Evolutionary conservation across 768 basidiomycete species (phyloP).

Genomic region (Pleurotus sapidus): DNA sequence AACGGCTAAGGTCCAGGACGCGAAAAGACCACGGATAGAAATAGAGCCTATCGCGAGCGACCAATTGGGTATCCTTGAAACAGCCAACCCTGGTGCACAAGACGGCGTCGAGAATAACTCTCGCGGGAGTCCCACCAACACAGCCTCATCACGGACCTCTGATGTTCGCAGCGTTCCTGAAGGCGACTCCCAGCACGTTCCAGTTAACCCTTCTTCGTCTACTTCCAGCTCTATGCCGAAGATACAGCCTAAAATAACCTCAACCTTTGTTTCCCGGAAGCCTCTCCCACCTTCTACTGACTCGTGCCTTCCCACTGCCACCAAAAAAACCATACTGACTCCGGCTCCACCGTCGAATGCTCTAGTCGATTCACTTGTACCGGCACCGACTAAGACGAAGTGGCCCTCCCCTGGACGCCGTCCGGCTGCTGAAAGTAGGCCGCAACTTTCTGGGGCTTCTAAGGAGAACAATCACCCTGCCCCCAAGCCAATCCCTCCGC

Average conservation of each 20-base stretch:
- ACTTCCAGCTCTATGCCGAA: neutral
- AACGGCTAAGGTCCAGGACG: neutral
- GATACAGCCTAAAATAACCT: neutral
- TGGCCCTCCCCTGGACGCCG: neutral
- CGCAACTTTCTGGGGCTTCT: neutral
- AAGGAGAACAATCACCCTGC: neutral
- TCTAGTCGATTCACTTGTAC: no score
- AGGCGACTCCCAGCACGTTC: neutral
- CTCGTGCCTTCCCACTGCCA: no score
- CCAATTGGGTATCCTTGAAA: no score
- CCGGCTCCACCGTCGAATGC: no score
- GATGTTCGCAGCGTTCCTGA: neutral
- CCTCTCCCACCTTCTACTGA: no score
- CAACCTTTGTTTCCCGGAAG: neutral
- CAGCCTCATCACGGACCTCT: neutral
- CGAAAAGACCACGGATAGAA: neutral
- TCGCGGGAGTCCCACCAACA: neutral
- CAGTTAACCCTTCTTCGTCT: neutral
- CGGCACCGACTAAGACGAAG: neutral
- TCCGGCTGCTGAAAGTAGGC: no score
- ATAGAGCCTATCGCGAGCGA: neutral
- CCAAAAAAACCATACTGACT: no score
- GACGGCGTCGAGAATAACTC: neutral
- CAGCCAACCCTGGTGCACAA: no score
- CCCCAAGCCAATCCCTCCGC: no score